Conservation (phyloP, 176 grass and related monocot species). For the Triticum timopheevii region DNA sequence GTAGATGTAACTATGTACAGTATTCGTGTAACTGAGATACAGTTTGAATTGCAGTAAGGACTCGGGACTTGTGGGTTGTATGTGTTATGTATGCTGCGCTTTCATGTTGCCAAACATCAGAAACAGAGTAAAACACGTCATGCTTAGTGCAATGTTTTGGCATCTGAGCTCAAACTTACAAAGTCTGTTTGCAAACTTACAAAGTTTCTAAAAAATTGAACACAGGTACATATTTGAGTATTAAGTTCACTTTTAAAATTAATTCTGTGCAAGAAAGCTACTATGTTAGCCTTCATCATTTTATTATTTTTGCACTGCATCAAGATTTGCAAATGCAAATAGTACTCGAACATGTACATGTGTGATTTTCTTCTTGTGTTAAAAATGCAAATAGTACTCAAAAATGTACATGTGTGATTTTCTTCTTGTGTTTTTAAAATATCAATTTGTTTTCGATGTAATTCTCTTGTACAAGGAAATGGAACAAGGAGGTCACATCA, state of each 20-base stretch:
- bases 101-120: not conserved
- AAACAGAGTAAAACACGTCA: not conserved
- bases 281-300: slow-evolving; percentile 9
- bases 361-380: not conserved
- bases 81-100: not conserved
- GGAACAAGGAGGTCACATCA: slow-evolving; percentile 15
- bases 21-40: not conserved
- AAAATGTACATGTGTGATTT: not conserved
- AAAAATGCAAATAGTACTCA: too few relatives aligned
- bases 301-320: not conserved
- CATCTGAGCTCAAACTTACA: not conserved
- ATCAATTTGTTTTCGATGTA: not conserved
- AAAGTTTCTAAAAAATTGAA: not conserved
- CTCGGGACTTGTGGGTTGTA: not conserved
- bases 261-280: not conserved
- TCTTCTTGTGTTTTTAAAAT: not conserved
- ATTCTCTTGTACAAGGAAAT: slow-evolving; percentile 7
- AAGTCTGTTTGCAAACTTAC: not conserved
- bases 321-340: not conserved
- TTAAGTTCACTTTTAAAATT: not conserved
- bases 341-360: not conserved
- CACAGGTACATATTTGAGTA: not conserved
- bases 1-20: not conserved
- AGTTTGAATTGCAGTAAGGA: not conserved
- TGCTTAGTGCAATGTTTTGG: not conserved